phyloP scores from a whole-genome alignment of 108 stramenopile species.

The Skeletonema grethae region DNA sequence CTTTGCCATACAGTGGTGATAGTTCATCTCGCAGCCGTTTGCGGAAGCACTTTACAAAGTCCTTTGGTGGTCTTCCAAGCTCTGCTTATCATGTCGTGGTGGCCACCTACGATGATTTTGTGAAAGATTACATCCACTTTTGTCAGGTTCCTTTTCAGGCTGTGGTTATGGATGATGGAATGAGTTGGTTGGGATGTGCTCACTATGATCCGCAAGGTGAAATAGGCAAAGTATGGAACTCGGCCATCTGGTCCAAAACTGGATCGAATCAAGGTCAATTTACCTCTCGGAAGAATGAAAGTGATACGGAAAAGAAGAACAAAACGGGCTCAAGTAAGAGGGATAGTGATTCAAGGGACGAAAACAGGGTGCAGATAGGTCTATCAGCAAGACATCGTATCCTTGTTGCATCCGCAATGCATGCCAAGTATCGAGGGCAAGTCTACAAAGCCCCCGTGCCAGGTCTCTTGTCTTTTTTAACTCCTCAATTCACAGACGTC shows the following conservation, averaged over 20 bases:
- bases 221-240: constrained; percentile 67
- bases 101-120: constrained; percentile 66
- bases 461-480: constrained; percentile 65
- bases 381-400: constrained; percentile 86
- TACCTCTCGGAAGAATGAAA: constrained; percentile 6
- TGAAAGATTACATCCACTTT: constrained; percentile 80
- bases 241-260: constrained; percentile 66
- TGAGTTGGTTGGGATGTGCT: constrained; percentile 76
- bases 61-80: constrained; percentile 55
- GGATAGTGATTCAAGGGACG: constrained; percentile 38
- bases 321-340: neutral
- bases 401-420: constrained; percentile 56
- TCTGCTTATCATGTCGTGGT: constrained; percentile 81
- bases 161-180: constrained; percentile 80
- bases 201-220: constrained; percentile 67
- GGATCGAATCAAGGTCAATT: constrained; percentile 56
- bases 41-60: constrained; percentile 65
- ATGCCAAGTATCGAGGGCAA: constrained; percentile 28
- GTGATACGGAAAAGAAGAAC: constrained; percentile 57
- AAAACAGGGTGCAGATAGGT: constrained; percentile 62
- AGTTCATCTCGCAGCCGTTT: constrained; percentile 48
- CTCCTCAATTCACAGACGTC: constrained; percentile 73
- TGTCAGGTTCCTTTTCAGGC: constrained; percentile 79
- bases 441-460: constrained; percentile 56
- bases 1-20: constrained; percentile 61